Evolutionary conservation across 257 asterid genomes (phyloP), one percentile per base, ranked within the genome.

Genomic region (Solanum sparsipilum): DNA sequence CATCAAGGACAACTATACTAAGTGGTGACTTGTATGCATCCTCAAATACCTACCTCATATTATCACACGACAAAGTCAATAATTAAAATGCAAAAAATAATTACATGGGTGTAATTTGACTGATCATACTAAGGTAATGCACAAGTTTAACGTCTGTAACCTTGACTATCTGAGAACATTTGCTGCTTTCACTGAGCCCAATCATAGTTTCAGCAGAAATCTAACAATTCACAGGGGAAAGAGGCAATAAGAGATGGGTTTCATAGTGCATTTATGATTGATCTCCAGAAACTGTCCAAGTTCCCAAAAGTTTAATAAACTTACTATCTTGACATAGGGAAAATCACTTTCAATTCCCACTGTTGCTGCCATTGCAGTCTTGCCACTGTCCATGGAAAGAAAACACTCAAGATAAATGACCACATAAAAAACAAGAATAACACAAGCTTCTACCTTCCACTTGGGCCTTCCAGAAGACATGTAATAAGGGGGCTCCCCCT

Each of bases 121-220:
- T 32, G 32, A 68, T 52, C 70, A 41, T 68, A 81, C 11, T 46
- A 46, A 46, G 34, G 67, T 46, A 39, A 83, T 29, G 84, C 85
- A 87, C n/a, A 41, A 87, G 89, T 87, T 84, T 38, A 86, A 16
- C 35, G 79, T 73, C 76, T 27, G 82, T 56, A 90, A 96, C 99
- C 99, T 96, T 96, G 87, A 93, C 97, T 7, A 96, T 96, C 92
- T 92, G 94, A 88, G 99, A 94, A 91, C 99, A 95, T 90, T 97
- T 97, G 85, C 99, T 94, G 91, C 98, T 91, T 90, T 97, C 99
- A 86, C 99, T 92, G 89, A 97, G 98, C 83, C 99, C 99, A 91
- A 94, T 93, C 99, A 97, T 97, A 83, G 98, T 83, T 92, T 97
- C 99, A 90, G 99, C 98, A 88, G 99, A 97, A 90, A 97, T 94